Base-by-base conservation (phyloP, 495 filamentous ascomycete genomes). In the Penicillium parvum region DNA sequence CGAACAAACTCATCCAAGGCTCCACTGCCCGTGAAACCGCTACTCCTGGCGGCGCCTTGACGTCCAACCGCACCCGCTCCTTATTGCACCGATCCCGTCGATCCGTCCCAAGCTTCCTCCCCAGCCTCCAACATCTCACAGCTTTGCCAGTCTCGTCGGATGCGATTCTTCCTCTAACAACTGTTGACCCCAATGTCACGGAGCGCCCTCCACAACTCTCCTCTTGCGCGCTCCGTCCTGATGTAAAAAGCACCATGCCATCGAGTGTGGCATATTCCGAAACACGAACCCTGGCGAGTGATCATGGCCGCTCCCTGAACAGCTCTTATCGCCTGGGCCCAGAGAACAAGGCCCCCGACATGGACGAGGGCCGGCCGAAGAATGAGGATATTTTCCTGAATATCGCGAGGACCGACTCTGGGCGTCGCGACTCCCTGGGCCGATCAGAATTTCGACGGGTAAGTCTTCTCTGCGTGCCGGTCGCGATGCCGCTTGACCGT, bases 321-420 rank as follows among this genome's bases (percentile, higher is more conserved):
- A 50, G 54, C n/a, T 33, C 52, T 29, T 42, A 52, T 35, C 54
- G 55, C 34, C 34, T 53, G 27, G 53, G 45, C 16, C 27, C 47
- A 28, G 53, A 65, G 26, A 52, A 45, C 37, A 49, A 38, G 27
- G 49, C 45, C 29, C 33, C 52, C 20, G 42, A 58, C 23, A 55
- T 58, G 21, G 60, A 71, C 37, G 63, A 69, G 9, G 41, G 53
- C 25, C 58, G 62, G 17, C 60, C 61, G 7, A 64, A 62, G 37
- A 71, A 68, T 40, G 81, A 82, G 38, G 81, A 85, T 62, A 57
- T 84, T 16, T 85, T 85, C 53, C 55, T 85, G 38, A 76, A 81
- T 44, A 76, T 85, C 43, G 81, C 81, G 9, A 72, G 72, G 42
- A 62, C 72, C 2, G 77, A 80, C 47, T 74, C 68, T 10, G 60